Percentiles rank a stretch among this genome's conserved stretches.
Conservation (phyloP, 352 stramenopile species). For the Pythium chondricola region DNA sequence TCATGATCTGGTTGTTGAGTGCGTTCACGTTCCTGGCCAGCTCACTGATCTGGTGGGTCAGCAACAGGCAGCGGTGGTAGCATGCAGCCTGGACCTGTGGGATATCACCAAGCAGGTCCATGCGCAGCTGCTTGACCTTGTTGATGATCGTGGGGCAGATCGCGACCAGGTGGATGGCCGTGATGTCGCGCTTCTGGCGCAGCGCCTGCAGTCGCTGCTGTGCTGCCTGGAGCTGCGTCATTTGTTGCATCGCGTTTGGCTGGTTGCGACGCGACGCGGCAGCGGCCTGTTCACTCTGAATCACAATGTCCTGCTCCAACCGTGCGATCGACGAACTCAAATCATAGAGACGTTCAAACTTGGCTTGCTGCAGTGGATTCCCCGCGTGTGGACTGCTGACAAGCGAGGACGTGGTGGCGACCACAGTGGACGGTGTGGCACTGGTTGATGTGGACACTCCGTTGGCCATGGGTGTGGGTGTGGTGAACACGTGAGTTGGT, state of each 20-base stretch:
- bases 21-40: slow-evolving; percentile 24
- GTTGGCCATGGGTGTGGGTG: too few relatives aligned
- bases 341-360: slow-evolving; percentile 49
- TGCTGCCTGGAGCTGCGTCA: slow-evolving; percentile 25
- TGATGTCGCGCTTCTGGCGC: slow-evolving; percentile 12
- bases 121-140: slow-evolving; percentile 43
- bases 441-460: too few relatives aligned
- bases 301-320: slow-evolving; percentile 33
- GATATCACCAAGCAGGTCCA: slow-evolving; percentile 53
- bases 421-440: too few relatives aligned
- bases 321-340: slow-evolving; percentile 34
- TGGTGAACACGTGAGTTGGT: too few relatives aligned
- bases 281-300: slow-evolving; percentile 39
- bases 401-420: neutral
- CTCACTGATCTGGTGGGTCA: slow-evolving; percentile 42
- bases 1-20: slow-evolving; percentile 38
- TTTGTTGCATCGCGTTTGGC: slow-evolving; percentile 23
- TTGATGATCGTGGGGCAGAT: slow-evolving; percentile 47
- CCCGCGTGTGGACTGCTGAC: slow-evolving; percentile 2
- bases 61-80: slow-evolving; percentile 50
- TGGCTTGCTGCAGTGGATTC: slow-evolving; percentile 47
- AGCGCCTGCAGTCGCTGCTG: slow-evolving; percentile 27
- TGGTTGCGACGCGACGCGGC: slow-evolving; percentile 38
- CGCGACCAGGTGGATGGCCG: slow-evolving; percentile 44
- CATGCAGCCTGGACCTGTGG: slow-evolving; percentile 43